These are phyloP conservation scores for Aegilops tauschii DNA, from an alignment of 176 grass and related monocot species.

Conservation along the genomic window DNA sequence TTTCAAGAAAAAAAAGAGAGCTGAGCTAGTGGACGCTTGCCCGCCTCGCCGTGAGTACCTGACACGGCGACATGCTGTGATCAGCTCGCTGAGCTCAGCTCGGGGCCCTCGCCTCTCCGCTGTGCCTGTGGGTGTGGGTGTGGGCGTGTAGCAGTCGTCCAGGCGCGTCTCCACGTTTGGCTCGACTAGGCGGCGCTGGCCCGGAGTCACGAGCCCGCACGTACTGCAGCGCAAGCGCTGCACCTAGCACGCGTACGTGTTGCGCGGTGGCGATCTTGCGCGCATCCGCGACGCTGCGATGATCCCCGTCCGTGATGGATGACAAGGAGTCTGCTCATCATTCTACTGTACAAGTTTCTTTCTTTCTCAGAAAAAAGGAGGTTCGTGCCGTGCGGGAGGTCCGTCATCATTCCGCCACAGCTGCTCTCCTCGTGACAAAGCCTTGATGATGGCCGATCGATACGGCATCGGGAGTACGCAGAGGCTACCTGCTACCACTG, in stretches of 20 bases:
- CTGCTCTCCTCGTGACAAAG: constrained; percentile 13
- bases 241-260: background rate
- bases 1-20: too few species aligned
- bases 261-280: background rate
- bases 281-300: background rate
- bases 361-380: background rate
- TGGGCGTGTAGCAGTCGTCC: background rate
- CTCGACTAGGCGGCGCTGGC: background rate
- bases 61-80: constrained; percentile 12
- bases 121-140: background rate
- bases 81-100: background rate
- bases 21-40: constrained; percentile 2
- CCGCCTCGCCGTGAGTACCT: background rate
- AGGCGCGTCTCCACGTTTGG: constrained; percentile 9
- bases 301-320: background rate
- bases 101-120: background rate
- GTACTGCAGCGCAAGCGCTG: background rate
- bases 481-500: background rate
- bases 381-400: background rate
- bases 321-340: background rate
- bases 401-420: constrained; percentile 5
- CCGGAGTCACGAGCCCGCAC: background rate
- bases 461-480: constrained; percentile 10
- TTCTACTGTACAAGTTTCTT: background rate
- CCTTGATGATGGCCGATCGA: constrained; percentile 27